Evolutionary conservation across 2,329 filamentous ascomycete species (phyloP).

Genomic region (Coniochaeta sp.): DNA sequence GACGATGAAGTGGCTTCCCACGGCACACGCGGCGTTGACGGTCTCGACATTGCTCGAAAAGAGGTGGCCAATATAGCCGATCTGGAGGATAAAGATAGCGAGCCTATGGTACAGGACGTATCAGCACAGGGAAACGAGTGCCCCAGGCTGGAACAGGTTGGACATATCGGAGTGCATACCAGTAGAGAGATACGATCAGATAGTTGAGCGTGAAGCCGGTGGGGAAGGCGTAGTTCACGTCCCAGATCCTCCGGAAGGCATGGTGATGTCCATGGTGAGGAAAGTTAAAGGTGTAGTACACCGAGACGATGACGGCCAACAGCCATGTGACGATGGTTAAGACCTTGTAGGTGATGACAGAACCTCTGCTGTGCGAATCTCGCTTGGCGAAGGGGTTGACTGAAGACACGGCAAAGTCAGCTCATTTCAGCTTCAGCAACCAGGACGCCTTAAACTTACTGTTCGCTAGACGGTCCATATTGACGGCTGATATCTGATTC

Average conservation of each 20-base stretch:
- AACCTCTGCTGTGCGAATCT: constrained; percentile 53
- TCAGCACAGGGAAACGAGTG: background rate
- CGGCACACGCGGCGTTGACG: constrained; percentile 64
- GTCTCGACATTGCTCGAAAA: constrained; percentile 59
- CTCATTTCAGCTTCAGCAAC: background rate
- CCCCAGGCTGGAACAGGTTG: background rate
- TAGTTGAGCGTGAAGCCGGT: constrained; percentile 73
- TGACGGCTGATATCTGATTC: background rate
- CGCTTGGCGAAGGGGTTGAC: constrained; percentile 72
- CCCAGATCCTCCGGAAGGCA: constrained; percentile 62
- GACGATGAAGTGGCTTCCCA: constrained; percentile 77
- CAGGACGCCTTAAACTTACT: constrained; percentile 5
- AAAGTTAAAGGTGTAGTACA: constrained; percentile 62
- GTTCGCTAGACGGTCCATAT: constrained; percentile 9
- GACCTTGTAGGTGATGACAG: constrained; percentile 68
- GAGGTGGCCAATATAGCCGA: constrained; percentile 68
- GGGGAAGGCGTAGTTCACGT: constrained; percentile 57
- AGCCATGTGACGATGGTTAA: constrained; percentile 69
- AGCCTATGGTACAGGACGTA: constrained; percentile 42
- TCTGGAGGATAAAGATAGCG: constrained; percentile 66
- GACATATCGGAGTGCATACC: constrained; percentile 37
- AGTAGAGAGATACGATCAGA: constrained; percentile 63
- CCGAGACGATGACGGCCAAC: constrained; percentile 60
- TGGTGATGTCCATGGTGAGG: constrained; percentile 45
- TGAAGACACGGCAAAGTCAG: constrained; percentile 20